Evolutionary conservation across 192 early-diverging fungal genomes (phyloP), one percentile per base, ranked within the genome.

Genomic region (Entomortierella chlamydospora): DNA sequence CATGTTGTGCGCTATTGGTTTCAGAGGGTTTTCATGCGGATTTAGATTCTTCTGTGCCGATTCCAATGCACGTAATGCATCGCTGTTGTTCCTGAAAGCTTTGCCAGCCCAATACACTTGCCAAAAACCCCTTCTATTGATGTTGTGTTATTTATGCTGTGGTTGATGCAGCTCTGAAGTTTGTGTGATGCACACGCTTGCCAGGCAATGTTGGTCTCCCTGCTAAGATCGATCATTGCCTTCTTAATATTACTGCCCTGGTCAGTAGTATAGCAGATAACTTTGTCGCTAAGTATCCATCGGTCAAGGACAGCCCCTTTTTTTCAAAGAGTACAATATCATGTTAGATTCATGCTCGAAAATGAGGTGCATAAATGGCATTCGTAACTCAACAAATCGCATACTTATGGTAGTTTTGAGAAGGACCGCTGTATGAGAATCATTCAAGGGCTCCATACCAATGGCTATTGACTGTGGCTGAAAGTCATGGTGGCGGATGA

Each of bases 401-500:
- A 22, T 50, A 50, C 49, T 17, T 50, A 50, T 4, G 5, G 15
- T 39, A 4, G 4, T 4, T 15, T 22, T 10, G 5, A 59, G 37
- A 41, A 22, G 10, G 6, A 10, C 34, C 17, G 57, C 3, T 20
- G 57, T 59, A 2, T 59, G 37, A 2, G 57, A 33, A 3, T 33
- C 57, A n/a, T 59, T 18, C 20, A 41, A 3, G 17, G 29, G 57
- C 57, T 59, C 57, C 57, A 59, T 59, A 1, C 57, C 37, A 59
- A 59, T 33, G 57, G 37, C 57, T 31, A 59, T 8, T 13, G 57
- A 59, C 26, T 25, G 9, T 20, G 37, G 9, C 6, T 31, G 26
- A 8, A 39, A 59, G 5, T 25, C n/a, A 41, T 25, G 29, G 10
- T 37, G 34, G 8, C 29, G 9, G 18, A 59, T n/a, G 37, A 39